Conservation (phyloP, 192 early-diverging fungal species). For the Mortierella alpina region DNA sequence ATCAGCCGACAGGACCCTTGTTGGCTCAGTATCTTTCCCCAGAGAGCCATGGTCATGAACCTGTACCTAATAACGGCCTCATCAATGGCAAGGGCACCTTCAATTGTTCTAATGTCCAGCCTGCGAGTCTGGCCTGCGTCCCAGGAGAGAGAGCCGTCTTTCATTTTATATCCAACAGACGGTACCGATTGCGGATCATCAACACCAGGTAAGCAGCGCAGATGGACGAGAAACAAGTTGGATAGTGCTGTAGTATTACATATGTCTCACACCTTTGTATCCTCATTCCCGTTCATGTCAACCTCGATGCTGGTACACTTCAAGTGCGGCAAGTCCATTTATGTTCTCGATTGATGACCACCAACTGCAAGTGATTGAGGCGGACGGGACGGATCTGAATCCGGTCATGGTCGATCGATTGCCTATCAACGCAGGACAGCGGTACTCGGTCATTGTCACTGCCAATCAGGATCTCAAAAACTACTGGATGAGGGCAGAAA, state of each 20-base stretch:
- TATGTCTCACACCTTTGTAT: background rate
- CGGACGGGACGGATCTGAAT: constrained; percentile 65
- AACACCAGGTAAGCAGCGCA: constrained; percentile 52
- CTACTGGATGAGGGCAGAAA: constrained; percentile 60
- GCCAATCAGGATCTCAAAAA: constrained; percentile 57
- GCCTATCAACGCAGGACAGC: constrained; percentile 58
- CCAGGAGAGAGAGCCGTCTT: constrained; percentile 31
- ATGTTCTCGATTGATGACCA: constrained; percentile 78
- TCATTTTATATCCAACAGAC: constrained; percentile 39
- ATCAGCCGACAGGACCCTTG: constrained; percentile 31
- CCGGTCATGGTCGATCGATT: constrained; percentile 51
- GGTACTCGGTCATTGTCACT: constrained; percentile 61
- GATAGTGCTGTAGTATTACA: background rate
- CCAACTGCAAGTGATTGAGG: constrained; percentile 75
- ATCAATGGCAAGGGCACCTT: constrained; percentile 62
- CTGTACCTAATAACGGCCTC: constrained; percentile 59
- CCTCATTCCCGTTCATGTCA: too few species aligned
- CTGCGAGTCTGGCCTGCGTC: constrained; percentile 19
- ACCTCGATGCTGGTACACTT: too few species aligned
- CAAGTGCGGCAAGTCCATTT: constrained; percentile 69
- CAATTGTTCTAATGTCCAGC: constrained; percentile 47
- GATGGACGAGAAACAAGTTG: background rate
- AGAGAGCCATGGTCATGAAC: constrained; percentile 14
- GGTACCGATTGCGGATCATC: constrained; percentile 72
- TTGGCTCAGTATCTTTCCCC: constrained; percentile 19